Base-by-base conservation (phyloP, 768 basidiomycete genomes). In the Trametes villosa region DNA sequence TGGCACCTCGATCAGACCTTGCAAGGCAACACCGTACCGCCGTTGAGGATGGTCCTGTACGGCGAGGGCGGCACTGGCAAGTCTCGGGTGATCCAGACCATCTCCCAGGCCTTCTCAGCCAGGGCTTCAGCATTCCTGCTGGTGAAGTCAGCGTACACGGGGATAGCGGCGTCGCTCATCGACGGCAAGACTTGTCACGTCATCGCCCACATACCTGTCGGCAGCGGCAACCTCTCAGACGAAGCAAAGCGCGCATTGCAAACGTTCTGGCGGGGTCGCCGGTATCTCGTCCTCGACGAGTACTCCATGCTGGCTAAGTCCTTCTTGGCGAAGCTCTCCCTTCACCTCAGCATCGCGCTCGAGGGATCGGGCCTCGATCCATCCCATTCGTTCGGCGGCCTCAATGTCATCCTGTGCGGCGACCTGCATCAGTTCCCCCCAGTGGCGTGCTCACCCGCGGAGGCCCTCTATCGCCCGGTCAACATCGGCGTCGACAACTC, bases 401-500 rank as follows among this genome's bases (percentile, higher is more conserved):
- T 79, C 56, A 78, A 75, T 54, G 67, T 81, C 4, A 75, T 81
- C 3, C 22, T 81, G 4, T 65, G 67, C 22, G 80, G 81, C 0
- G 78, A 81, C 49, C 72, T 80, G 15, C 78, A 81, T 54, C 81
- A 80, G 65, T 81, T 82, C 60, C 80, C 78, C 3, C 79, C 78
- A 0, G 78, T 82, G 13, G 62, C 59, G 12, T 17, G 6, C 0
- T 67, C 53, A 5, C 52, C 62, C 1, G 22, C 26, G 7, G 72
- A 70, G 18, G 57, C 73, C 11, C 67, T 76, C 8, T 75, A 62
- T 49, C 40, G 61, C 8, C 58, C 68, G 4, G 18, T 29, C 0
- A 62, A 47, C n/a, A 3, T 18, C 12, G 59, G 26, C 33, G 24
- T 29, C 2, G 34, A 53, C 26, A 33, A 7, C 2, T 9, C 22